phyloP scores from a whole-genome alignment of 2,329 filamentous ascomycete species.

The Ceratocystis harringtonii region DNA sequence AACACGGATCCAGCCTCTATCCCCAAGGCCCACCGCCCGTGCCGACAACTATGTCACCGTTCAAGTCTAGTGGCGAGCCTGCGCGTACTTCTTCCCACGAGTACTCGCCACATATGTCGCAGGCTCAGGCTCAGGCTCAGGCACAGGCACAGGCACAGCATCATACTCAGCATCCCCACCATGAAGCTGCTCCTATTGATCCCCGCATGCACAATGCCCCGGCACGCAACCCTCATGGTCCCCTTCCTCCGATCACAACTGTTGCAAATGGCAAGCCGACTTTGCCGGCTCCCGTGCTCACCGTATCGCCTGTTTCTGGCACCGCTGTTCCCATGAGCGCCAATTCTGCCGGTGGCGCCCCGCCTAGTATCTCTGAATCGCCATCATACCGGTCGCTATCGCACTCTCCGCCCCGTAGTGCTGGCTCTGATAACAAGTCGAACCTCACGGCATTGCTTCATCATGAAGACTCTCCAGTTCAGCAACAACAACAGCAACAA shows the following conservation, averaged over 20 bases:
- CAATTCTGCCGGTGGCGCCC: background rate
- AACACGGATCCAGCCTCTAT: slow-evolving; percentile 19
- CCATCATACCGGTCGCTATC: slow-evolving; percentile 16
- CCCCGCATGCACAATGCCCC: slow-evolving; percentile 25
- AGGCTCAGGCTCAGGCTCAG: slow-evolving; percentile 20
- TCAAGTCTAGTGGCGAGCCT: slow-evolving; percentile 9
- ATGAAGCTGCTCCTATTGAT: slow-evolving; percentile 29
- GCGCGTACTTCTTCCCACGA: slow-evolving; percentile 22
- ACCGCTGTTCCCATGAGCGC: slow-evolving; percentile 28
- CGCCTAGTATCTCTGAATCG: slow-evolving; percentile 17
- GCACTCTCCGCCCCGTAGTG: slow-evolving; percentile 10
- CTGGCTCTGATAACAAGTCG: slow-evolving; percentile 27
- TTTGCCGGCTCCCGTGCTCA: slow-evolving; percentile 32
- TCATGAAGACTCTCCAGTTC: slow-evolving; percentile 33
- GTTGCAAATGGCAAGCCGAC: slow-evolving; percentile 24
- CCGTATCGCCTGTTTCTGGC: slow-evolving; percentile 29
- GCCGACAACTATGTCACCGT: slow-evolving; percentile 17
- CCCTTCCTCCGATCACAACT: slow-evolving; percentile 30
- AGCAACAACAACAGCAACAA: slow-evolving; percentile 18
- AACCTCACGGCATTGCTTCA: slow-evolving; percentile 38
- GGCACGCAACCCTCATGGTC: slow-evolving; percentile 29
- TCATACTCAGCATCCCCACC: background rate
- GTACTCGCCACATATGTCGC: slow-evolving; percentile 29
- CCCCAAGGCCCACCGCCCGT: background rate
- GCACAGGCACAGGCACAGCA: slow-evolving; percentile 7